Evolutionary conservation across 2,329 filamentous ascomycete species (phyloP), one percentile per base, ranked within the genome.

Genomic region (Fusarium brachygibbosum): DNA sequence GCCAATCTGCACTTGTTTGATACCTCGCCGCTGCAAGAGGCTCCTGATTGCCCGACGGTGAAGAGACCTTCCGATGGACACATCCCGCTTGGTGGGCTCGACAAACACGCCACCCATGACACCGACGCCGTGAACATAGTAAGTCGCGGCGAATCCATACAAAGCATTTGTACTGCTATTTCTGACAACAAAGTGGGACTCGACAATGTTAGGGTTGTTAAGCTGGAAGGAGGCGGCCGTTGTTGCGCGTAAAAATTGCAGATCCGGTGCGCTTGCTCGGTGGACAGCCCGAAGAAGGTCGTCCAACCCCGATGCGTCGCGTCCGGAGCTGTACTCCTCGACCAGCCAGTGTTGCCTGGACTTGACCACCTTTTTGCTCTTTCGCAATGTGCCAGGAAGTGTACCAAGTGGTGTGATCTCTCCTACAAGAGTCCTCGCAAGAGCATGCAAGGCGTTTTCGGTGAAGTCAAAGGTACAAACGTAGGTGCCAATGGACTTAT

Each of bases 401-500:
- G 86, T 88, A 1, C 88, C 88, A 31, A 83, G 82, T 0, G 88
- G 87, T 12, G 82, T 79, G 55, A 86, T 85, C 64, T 97, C 93
- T 12, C 94, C 94, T 72, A 95, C 95, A 0, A 98, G 82, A 1
- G 93, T 91, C 61, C 93, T 90, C 19, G 97, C 93, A 6, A 97
- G 82, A 2, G 94, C 93, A 64, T 91, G 90, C 82, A 98, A 88
- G 19, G 95, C 94, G 10, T 92, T 95, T 74, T 98, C 95, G 1
- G 95, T 98, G 75, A 97, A 98, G 80, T 98, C 94, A 78, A 97
- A 98, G 0, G 94, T 97, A 82, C 95, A 98, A 40, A 98, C 87
- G 74, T 98, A 98, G 1, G 94, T 97, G 8, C 93, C 92, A 40
- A 98, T 95, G 1, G 90, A 90, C 69, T 91, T 91, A 75, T 98